Conservation (phyloP, 2,329 filamentous ascomycete species). For the Septoria petroselini region DNA sequence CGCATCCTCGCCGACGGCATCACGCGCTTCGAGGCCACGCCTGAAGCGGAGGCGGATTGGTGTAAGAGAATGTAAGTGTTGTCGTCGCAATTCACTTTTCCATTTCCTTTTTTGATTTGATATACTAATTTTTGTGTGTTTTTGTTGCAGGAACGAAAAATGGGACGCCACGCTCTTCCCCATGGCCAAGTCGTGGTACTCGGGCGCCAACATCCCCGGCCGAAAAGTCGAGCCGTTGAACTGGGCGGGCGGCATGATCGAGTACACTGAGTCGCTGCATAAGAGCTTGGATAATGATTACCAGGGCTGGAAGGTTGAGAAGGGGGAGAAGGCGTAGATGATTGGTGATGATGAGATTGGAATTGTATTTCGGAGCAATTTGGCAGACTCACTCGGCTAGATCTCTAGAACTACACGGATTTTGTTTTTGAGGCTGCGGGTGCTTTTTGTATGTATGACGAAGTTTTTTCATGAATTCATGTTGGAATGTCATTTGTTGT, state of each 20-base stretch:
- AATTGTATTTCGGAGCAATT: too few species aligned
- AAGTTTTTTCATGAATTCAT: too few species aligned
- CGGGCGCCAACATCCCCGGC: slow-evolving; percentile 45
- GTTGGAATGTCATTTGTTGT: too few species aligned
- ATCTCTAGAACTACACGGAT: too few species aligned
- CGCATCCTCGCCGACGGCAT: slow-evolving; percentile 41
- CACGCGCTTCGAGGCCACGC: slow-evolving; percentile 39
- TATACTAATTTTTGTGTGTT: too few species aligned
- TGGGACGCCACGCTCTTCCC: slow-evolving; percentile 35
- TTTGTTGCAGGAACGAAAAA: slow-evolving; percentile 26
- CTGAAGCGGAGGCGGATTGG: slow-evolving; percentile 46
- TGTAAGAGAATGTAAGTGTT: slow-evolving; percentile 27
- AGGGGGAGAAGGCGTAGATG: slow-evolving; percentile 15
- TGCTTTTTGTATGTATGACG: too few species aligned
- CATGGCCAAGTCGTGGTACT: slow-evolving; percentile 37
- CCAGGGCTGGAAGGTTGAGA: slow-evolving; percentile 31
- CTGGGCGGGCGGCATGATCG: slow-evolving; percentile 44
- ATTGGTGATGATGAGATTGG: too few species aligned
- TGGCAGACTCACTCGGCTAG: too few species aligned
- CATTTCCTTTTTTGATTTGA: slow-evolving; percentile 34
- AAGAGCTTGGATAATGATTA: slow-evolving; percentile 33
- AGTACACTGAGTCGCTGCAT: slow-evolving; percentile 30
- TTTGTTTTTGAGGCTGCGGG: too few species aligned
- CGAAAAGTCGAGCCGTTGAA: slow-evolving; percentile 47
- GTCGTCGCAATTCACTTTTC: slow-evolving; percentile 25